Conservation (phyloP, 1,139 yeast genomes). For the Kodamaea arcana region DNA sequence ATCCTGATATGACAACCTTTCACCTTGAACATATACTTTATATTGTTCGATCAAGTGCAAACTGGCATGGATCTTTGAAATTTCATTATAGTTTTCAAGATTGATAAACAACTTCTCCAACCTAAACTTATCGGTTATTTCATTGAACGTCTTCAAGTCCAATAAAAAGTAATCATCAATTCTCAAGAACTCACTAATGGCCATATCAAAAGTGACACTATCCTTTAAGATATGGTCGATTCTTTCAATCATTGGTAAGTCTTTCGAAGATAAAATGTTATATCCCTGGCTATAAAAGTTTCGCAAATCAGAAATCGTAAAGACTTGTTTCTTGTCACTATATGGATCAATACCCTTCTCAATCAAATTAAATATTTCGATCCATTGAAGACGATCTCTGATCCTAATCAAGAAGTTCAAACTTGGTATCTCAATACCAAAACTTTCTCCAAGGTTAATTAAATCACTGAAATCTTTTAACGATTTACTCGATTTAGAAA, state of each 20-base stretch:
- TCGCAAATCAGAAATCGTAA: conserved; percentile 33
- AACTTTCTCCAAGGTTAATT: conserved; percentile 51
- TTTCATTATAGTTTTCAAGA: conserved; percentile 22
- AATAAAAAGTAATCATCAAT: conserved; percentile 19
- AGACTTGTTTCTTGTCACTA: conserved; percentile 33
- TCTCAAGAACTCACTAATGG: conserved; percentile 24
- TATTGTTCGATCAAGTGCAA: conserved; percentile 20
- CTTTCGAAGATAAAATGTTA: conserved; percentile 27
- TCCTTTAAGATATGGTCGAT: conserved; percentile 23
- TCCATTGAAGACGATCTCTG: conserved; percentile 50
- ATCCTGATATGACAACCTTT: conserved; percentile 19
- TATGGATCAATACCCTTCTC: conserved; percentile 42
- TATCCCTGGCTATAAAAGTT: conserved; percentile 41
- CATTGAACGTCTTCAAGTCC: conserved; percentile 20
- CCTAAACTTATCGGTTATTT: conserved; percentile 23
- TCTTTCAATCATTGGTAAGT: conserved; percentile 15
- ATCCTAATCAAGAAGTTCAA: conserved; percentile 46
- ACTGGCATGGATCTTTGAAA: conserved; percentile 26
- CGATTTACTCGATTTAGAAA: conserved; percentile 23
- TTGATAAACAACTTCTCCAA: conserved; percentile 25
- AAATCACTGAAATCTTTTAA: conserved; percentile 42
- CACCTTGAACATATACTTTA: conserved; percentile 10
- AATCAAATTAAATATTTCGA: conserved; percentile 30
- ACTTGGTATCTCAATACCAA: conserved; percentile 56
- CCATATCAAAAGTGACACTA: conserved; percentile 28